Conservation (phyloP, 208 protist genomes). For the Crithidia expoeki region DNA sequence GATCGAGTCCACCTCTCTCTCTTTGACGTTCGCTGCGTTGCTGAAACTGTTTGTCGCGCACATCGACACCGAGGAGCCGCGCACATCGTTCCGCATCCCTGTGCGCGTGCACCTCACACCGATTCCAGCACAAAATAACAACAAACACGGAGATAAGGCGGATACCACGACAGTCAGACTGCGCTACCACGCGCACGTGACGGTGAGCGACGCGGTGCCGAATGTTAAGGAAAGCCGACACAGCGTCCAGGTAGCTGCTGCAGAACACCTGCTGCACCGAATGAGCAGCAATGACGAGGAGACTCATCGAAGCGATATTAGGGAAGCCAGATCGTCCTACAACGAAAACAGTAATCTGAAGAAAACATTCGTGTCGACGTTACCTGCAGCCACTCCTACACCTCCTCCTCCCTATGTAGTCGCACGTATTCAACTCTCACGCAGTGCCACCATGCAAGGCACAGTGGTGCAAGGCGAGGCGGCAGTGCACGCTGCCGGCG, state of each 20-base stretch:
- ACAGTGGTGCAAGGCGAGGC: constrained; percentile 7
- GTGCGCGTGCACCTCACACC: constrained; percentile 21
- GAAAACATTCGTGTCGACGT: neutral
- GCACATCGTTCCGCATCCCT: constrained; percentile 33
- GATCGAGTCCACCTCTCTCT: constrained; percentile 25
- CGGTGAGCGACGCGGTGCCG: constrained; percentile 27
- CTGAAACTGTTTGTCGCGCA: constrained; percentile 39
- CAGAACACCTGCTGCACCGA: constrained; percentile 19
- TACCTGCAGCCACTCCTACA: neutral
- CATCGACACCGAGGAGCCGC: constrained; percentile 35
- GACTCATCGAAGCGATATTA: neutral
- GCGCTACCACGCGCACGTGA: constrained; percentile 28
- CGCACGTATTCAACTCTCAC: constrained; percentile 13
- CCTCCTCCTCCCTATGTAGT: neutral
- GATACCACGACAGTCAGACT: neutral
- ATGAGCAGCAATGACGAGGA: too few species aligned
- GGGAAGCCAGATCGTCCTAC: too few species aligned
- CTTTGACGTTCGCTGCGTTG: constrained; percentile 18
- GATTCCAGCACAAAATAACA: neutral
- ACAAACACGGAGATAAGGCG: neutral
- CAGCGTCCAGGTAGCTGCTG: constrained; percentile 29
- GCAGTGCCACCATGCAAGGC: neutral
- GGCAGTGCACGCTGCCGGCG: constrained; percentile 18
- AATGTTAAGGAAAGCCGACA: constrained; percentile 39
- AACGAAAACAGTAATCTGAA: neutral